Evolutionary conservation across 192 early-diverging fungal genomes (phyloP).

Genomic region (Mortierella claussenii): DNA sequence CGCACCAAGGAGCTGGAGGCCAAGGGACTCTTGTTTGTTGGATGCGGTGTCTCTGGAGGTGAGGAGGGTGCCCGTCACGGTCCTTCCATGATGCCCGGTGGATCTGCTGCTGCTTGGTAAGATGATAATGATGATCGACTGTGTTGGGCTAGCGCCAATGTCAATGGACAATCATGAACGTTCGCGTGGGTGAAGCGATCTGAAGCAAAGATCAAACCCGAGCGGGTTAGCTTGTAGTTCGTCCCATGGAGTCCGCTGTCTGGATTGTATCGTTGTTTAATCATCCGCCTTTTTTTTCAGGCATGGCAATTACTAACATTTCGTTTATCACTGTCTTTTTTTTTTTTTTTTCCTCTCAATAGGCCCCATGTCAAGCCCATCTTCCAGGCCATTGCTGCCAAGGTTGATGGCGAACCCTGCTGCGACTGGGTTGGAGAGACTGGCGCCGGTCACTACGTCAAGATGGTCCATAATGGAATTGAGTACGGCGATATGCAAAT

Average conservation of each 20-base stretch:
- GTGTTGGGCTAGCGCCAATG: no score
- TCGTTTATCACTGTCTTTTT: background rate
- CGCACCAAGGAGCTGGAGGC: constrained; percentile 87
- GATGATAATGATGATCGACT: constrained; percentile 10
- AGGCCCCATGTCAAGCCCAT: constrained; percentile 92
- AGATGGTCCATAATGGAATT: constrained; percentile 99
- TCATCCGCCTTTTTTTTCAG: background rate
- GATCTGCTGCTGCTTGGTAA: constrained; percentile 91
- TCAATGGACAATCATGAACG: no score
- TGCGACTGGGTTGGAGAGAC: constrained; percentile 99
- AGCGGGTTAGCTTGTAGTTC: no score
- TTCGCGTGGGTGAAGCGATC: no score
- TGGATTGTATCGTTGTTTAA: constrained; percentile 88
- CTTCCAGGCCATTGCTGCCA: constrained; percentile 96
- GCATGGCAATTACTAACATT: background rate
- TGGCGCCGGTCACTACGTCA: constrained; percentile 98
- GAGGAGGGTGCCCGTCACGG: constrained; percentile 98
- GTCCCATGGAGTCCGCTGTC: constrained; percentile 97
- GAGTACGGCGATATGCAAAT: constrained; percentile 99
- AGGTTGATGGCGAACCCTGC: constrained; percentile 88
- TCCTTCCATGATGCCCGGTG: constrained; percentile 98
- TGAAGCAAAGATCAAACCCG: no score
- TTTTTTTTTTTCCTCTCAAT: background rate
- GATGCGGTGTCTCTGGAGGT: constrained; percentile 98
- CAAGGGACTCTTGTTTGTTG: constrained; percentile 95